Evolutionary conservation across 768 basidiomycete species (phyloP).

Genomic region (Boletus edulis): DNA sequence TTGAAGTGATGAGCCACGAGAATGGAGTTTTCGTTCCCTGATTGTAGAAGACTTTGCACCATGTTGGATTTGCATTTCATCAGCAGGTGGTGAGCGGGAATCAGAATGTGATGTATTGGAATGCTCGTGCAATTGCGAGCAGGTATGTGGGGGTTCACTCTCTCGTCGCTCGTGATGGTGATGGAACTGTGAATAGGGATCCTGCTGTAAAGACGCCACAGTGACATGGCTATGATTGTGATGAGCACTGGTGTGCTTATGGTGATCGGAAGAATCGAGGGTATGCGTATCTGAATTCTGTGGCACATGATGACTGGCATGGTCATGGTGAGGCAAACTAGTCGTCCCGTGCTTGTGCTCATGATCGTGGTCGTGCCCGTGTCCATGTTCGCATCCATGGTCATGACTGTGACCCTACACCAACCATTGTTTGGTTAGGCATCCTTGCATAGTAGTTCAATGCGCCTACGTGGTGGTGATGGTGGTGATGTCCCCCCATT

Average conservation of each 20-base stretch:
- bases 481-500: conserved; percentile 90
- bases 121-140: conserved; percentile 30
- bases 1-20: conserved; percentile 40
- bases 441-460: not conserved
- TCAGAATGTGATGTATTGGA: conserved; percentile 19
- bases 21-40: conserved; percentile 36
- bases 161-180: conserved; percentile 24
- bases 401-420: conserved; percentile 18
- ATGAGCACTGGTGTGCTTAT: conserved; percentile 9
- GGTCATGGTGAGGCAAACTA: conserved; percentile 17
- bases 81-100: conserved; percentile 12
- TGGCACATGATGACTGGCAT: conserved; percentile 21
- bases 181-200: conserved; percentile 29
- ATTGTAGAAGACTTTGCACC: conserved; percentile 14
- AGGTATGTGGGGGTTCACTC: conserved; percentile 22
- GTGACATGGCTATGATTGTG: conserved; percentile 16
- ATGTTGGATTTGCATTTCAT: conserved; percentile 5
- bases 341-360: conserved; percentile 8
- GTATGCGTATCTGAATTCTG: conserved; percentile 11
- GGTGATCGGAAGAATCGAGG: conserved; percentile 10
- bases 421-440: not conserved
- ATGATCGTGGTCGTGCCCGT: conserved; percentile 14
- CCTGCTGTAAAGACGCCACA: conserved; percentile 7
- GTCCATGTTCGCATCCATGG: conserved; percentile 17
- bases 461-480: conserved; percentile 57